A percentile compares a stretch with the other conserved stretches of the same genome.
phyloP scores from a whole-genome alignment of 2,329 filamentous ascomycete species.

The Fusarium redolens region DNA sequence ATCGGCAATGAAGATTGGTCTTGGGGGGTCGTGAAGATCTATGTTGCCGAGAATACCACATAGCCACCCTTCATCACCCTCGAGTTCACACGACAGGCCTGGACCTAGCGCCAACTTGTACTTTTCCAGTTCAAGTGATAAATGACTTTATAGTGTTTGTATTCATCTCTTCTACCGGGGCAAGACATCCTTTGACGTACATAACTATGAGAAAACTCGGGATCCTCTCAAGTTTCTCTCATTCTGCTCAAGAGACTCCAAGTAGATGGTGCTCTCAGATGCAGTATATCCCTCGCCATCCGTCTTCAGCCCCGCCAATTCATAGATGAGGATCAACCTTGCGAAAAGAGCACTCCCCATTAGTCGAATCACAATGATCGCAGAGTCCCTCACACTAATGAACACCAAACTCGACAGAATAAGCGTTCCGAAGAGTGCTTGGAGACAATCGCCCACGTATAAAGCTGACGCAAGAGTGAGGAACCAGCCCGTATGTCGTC shows the following conservation, averaged over 20 bases:
- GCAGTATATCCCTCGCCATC: background rate
- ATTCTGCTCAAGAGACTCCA: background rate
- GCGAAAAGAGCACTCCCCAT: constrained; percentile 25
- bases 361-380: constrained; percentile 19
- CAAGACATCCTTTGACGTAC: background rate
- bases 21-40: background rate
- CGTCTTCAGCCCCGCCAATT: constrained; percentile 15
- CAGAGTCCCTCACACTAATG: constrained; percentile 27
- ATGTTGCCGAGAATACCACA: background rate
- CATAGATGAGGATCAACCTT: constrained; percentile 15
- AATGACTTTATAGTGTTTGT: background rate
- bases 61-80: background rate
- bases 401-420: constrained; percentile 33
- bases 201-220: background rate
- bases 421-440: constrained; percentile 24
- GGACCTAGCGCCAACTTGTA: background rate
- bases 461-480: constrained; percentile 7
- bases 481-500: constrained; percentile 7
- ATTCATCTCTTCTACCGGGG: background rate
- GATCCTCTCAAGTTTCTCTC: background rate
- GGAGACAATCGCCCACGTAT: constrained; percentile 24
- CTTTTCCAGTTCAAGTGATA: background rate
- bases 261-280: background rate
- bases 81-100: background rate
- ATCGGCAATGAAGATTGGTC: background rate